Evolutionary conservation across 768 basidiomycete genomes (phyloP).

Genomic region (Kwoniella mangroviensis): DNA sequence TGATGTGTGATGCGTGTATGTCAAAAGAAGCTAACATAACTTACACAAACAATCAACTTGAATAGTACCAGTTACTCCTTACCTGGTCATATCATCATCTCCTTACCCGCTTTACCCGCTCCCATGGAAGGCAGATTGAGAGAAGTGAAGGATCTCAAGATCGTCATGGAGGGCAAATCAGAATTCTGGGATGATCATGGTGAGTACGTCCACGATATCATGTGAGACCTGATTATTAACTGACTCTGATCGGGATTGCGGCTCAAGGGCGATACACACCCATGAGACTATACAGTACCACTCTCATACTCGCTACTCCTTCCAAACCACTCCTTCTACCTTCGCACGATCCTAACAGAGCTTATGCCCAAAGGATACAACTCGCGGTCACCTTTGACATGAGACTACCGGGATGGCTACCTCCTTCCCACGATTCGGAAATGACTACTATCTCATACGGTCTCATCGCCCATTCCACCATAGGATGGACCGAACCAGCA

Average conservation of each 20-base stretch:
- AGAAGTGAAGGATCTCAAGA: slow-evolving; percentile 59
- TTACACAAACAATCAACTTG: neutral
- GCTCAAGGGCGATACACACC: slow-evolving; percentile 65
- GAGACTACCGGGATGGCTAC: slow-evolving; percentile 88
- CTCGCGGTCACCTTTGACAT: slow-evolving; percentile 84
- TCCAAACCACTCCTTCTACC: slow-evolving; percentile 29
- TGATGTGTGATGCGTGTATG: neutral
- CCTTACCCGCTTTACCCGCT: slow-evolving; percentile 64
- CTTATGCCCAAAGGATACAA: slow-evolving; percentile 61
- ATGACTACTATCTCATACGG: slow-evolving; percentile 48
- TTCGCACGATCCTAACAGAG: slow-evolving; percentile 59
- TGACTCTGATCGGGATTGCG: slow-evolving; percentile 1
- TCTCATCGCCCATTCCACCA: slow-evolving; percentile 27
- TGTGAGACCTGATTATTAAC: neutral
- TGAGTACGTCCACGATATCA: slow-evolving; percentile 38
- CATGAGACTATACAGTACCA: slow-evolving; percentile 70
- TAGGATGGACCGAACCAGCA: slow-evolving; percentile 38
- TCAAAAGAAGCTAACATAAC: neutral
- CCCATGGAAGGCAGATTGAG: slow-evolving; percentile 57
- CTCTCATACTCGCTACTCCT: slow-evolving; percentile 66
- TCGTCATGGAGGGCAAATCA: slow-evolving; percentile 85
- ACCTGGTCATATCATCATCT: slow-evolving; percentile 76
- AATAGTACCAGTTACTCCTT: slow-evolving; percentile 82
- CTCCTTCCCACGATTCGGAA: slow-evolving; percentile 56
- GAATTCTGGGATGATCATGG: slow-evolving; percentile 70